Conservation (phyloP, 106 monocot genomes). For the Iris macrosiphon region DNA sequence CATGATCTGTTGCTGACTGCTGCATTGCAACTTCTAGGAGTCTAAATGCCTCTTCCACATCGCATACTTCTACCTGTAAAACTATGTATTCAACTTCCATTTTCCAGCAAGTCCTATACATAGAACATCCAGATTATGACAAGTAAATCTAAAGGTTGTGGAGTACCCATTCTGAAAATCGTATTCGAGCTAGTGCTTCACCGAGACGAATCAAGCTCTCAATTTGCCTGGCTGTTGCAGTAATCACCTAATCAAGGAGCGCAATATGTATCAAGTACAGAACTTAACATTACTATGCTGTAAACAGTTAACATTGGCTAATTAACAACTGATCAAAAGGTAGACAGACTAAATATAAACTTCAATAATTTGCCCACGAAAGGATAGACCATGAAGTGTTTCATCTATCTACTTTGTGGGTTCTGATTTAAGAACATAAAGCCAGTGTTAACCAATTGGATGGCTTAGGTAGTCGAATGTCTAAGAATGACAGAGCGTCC, state of each 20-base stretch:
- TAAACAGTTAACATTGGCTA: no score
- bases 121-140: background rate
- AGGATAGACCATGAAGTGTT: no score
- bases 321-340: no score
- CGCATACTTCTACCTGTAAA: slow-evolving; percentile 61
- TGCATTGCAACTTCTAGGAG: slow-evolving; percentile 95
- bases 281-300: background rate
- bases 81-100: background rate
- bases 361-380: no score
- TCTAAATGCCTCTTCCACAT: slow-evolving; percentile 94
- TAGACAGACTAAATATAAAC: no score
- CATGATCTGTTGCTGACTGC: slow-evolving; percentile 92
- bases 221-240: slow-evolving; percentile 94
- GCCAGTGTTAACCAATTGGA: no score
- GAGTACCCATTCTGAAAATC: slow-evolving; percentile 78
- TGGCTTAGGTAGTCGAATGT: no score
- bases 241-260: slow-evolving; percentile 56
- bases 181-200: slow-evolving; percentile 90
- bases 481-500: no score
- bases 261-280: background rate
- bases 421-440: no score
- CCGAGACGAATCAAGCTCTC: slow-evolving; percentile 97
- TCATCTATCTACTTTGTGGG: no score
- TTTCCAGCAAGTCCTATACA: background rate
- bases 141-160: background rate